A percentile compares a stretch with the other conserved stretches of the same genome.
Conservation (phyloP, 2,329 filamentous ascomycete genomes). For the Nannizziopsis barbatae region DNA sequence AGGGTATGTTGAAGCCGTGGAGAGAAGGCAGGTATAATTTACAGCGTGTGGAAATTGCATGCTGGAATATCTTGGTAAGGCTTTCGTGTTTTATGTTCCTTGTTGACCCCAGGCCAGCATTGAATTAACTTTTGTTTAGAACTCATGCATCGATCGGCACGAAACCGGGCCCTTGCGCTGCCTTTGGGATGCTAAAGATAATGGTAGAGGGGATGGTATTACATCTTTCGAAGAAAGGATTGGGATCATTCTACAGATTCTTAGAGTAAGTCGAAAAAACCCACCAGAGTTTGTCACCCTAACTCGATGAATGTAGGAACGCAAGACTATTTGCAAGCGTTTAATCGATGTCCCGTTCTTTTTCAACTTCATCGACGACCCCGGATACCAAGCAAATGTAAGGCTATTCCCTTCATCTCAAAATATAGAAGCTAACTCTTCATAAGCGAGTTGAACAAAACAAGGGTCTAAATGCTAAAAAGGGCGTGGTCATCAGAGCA, state of each 20-base stretch:
- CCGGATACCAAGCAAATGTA: conserved; percentile 19
- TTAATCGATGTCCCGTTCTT: conserved; percentile 27
- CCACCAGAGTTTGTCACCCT: conserved; percentile 14
- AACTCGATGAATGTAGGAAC: conserved; percentile 18
- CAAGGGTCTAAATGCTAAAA: conserved; percentile 25
- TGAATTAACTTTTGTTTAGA: conserved; percentile 13
- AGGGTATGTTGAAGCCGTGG: conserved; percentile 26
- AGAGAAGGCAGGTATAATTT: conserved; percentile 19
- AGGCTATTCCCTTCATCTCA: neutral
- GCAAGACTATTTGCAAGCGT: conserved; percentile 34
- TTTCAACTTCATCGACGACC: conserved; percentile 29
- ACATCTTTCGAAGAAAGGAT: conserved; percentile 20
- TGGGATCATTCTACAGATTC: conserved; percentile 13
- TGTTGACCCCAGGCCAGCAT: no score
- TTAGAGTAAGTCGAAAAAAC: conserved; percentile 5
- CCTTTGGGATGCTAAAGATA: conserved; percentile 18
- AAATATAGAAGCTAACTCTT: conserved; percentile 3
- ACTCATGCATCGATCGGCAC: conserved; percentile 21
- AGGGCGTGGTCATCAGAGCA: conserved; percentile 24
- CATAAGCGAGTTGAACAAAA: conserved; percentile 24
- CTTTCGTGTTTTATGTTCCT: neutral
- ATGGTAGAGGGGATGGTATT: conserved; percentile 11
- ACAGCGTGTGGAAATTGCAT: conserved; percentile 22
- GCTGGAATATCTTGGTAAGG: conserved; percentile 26
- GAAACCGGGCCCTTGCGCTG: conserved; percentile 20